Percentiles rank a stretch among this genome's conserved stretches.
phyloP scores from a whole-genome alignment of 306 rosid species.

The Prosopis cineraria region DNA sequence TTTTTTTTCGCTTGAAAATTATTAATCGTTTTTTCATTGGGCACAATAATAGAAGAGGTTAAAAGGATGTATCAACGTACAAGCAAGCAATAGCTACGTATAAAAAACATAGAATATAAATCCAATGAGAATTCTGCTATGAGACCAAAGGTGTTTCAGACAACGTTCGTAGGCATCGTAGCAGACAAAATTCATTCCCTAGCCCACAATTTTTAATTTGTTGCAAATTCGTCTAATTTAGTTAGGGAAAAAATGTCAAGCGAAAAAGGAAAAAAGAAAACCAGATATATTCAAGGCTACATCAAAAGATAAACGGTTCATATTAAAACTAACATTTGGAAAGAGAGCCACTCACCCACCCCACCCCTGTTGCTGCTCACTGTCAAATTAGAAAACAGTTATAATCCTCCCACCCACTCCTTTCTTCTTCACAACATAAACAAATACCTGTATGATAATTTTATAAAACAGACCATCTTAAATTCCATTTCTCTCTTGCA shows the following conservation, averaged over 20 bases:
- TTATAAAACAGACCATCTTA: conserved; percentile 41
- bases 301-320: conserved; percentile 18
- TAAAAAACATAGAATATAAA: not conserved
- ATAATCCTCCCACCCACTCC: conserved; percentile 40
- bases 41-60: not conserved
- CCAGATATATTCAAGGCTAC: conserved; percentile 12
- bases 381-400: conserved; percentile 45
- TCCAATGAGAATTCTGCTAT: conserved; percentile 10
- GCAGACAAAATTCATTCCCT: conserved; percentile 25
- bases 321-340: conserved; percentile 5
- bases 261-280: conserved; percentile 33
- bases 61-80: conserved; percentile 6
- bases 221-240: not conserved
- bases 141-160: conserved; percentile 30
- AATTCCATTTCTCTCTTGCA: conserved; percentile 60
- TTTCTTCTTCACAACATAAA: conserved; percentile 30
- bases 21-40: not conserved
- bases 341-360: conserved; percentile 33
- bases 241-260: not conserved
- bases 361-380: conserved; percentile 9
- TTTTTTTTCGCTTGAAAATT: no score
- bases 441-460: conserved; percentile 27
- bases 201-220: conserved; percentile 8
- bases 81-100: not conserved
- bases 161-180: conserved; percentile 11